Evolutionary conservation across 345 rosid species (phyloP).

Genomic region (Balakata baccata): DNA sequence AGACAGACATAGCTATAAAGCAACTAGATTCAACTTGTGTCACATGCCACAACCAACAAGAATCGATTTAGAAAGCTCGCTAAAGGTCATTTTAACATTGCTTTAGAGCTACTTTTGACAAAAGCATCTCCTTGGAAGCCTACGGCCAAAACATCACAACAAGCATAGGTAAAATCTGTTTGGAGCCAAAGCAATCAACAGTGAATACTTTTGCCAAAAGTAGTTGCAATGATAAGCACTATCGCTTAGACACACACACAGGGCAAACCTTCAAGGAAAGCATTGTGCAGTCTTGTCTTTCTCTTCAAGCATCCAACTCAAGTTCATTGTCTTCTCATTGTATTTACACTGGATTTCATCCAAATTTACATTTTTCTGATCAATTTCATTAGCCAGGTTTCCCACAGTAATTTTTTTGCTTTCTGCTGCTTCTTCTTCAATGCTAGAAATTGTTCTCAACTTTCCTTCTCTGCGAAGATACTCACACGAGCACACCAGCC

Average conservation of each 20-base stretch:
- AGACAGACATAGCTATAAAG: no score
- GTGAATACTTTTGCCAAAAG: neutral
- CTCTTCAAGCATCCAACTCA: constrained; percentile 65
- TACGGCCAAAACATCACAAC: neutral
- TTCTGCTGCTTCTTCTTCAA: constrained; percentile 45
- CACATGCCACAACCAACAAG: neutral
- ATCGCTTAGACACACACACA: neutral
- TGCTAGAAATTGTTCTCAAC: constrained; percentile 50
- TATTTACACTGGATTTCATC: constrained; percentile 48
- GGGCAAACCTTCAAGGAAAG: constrained; percentile 62
- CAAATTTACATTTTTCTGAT: constrained; percentile 57
- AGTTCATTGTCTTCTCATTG: constrained; percentile 56
- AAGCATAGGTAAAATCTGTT: neutral
- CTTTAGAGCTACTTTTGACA: neutral
- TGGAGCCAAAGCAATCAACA: neutral
- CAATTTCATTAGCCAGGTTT: constrained; percentile 50
- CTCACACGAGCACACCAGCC: constrained; percentile 82
- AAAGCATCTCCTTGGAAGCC: neutral
- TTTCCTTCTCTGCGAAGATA: constrained; percentile 58
- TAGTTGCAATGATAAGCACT: neutral
- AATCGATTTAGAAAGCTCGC: neutral
- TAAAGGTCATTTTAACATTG: neutral
- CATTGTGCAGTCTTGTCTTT: constrained; percentile 55
- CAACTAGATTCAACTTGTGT: neutral
- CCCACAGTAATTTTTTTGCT: constrained; percentile 44